These are phyloP conservation scores for Rubia peregrina DNA, from an alignment of 305 asterid species.

Conservation along the genomic window DNA sequence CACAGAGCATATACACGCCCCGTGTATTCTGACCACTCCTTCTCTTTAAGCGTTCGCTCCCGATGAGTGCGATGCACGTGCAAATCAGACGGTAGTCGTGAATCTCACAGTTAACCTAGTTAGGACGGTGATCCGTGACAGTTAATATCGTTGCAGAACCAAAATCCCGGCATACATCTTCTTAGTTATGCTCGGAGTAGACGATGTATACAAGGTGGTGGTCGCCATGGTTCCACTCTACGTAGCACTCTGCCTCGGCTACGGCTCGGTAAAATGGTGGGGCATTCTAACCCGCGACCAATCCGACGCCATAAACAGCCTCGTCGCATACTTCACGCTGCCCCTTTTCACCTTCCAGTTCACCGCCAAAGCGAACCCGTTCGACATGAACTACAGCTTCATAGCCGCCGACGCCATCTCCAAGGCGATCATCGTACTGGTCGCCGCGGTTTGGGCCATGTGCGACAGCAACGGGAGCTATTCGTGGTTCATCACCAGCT, in stretches of 20 bases:
- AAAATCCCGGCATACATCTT: too few relatives aligned
- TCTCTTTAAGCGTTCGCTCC: too few relatives aligned
- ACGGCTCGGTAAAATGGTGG: constrained; percentile 57
- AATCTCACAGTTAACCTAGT: too few relatives aligned
- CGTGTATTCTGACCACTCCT: too few relatives aligned
- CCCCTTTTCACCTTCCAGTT: constrained; percentile 56
- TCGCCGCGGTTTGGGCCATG: constrained; percentile 36
- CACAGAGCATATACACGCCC: too few relatives aligned
- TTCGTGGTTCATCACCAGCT: constrained; percentile 47
- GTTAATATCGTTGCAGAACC: too few relatives aligned
- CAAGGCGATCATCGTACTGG: constrained; percentile 33
- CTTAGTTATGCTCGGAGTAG: not conserved
- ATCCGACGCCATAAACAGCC: constrained; percentile 54
- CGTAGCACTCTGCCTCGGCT: constrained; percentile 50
- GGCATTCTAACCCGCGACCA: constrained; percentile 47
- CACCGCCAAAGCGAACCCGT: constrained; percentile 49
- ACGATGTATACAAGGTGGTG: constrained; percentile 29
- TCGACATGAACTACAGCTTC: constrained; percentile 43
- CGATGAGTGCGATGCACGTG: too few relatives aligned
- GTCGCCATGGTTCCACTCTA: constrained; percentile 53
- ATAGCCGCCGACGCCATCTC: constrained; percentile 48
- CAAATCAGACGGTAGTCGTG: too few relatives aligned
- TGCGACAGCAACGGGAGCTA: constrained; percentile 33
- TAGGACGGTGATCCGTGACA: too few relatives aligned
- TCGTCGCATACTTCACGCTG: constrained; percentile 40